Evolutionary conservation across 192 early-diverging fungal genomes (phyloP), one percentile per base, ranked within the genome.

Genomic region (Entomortierella chlamydospora): DNA sequence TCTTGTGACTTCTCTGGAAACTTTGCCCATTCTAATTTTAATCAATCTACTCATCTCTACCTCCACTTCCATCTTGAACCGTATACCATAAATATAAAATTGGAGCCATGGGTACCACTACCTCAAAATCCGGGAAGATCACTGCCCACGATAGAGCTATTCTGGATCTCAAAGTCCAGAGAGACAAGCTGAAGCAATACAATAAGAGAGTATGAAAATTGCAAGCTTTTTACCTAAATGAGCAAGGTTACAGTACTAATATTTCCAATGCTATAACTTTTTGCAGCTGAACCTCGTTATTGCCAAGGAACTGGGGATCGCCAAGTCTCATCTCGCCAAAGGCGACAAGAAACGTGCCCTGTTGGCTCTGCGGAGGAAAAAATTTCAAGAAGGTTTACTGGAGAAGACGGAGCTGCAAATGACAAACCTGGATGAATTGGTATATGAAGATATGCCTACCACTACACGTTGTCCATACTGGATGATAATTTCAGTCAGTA

Each of bases 131-230:
- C 28, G 62, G 73, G 66, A 91, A 89, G 66, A 91, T 98, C 39
- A 96, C 96, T 0, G 76, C 90, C 18, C 94, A 96, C 61, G 98
- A 99, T 86, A 90, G 90, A 73, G 95, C 98, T 28, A 94, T 99
- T 56, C 88, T 97, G 34, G 95, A 99, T 79, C 90, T 99, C 62
- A 98, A 98, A 67, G 87, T 95, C 17, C 98, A 99, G 82, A 86
- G 97, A 43, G 98, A 99, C 83, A 95, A 94, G 73, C 83, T 99
- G 4, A 94, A 90, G 63, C 90, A 95, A 79, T 98, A 97, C 68
- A 93, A 96, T 55, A 96, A 94, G 82, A 90, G 93, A 86, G 94
- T 95, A 86, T 39, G 77, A 17, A 47, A 33, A 53, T 26, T 25
- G 23, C 15, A 37, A 10, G 34, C 10, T 37, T 37, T 37, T 37